Conservation (phyloP, 164 flowering plant species). For the Sedum album region DNA sequence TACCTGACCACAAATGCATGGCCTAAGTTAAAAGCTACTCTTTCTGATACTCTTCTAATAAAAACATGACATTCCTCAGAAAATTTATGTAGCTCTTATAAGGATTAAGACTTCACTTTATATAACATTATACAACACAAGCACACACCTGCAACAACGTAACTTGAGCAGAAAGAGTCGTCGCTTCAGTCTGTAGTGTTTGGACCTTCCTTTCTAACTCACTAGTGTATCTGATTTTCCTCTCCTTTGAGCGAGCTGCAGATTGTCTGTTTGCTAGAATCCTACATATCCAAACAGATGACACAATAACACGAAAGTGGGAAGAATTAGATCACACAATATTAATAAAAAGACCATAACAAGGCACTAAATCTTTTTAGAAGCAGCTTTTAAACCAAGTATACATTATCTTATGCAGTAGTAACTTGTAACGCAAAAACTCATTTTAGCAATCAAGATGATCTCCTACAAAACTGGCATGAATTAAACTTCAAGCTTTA, state of each 20-base stretch:
- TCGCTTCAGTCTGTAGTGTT: constrained; percentile 77
- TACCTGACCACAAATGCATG: background rate
- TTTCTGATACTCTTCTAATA: background rate
- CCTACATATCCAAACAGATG: constrained; percentile 24
- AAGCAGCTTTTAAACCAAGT: background rate
- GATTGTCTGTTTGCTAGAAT: constrained; percentile 94
- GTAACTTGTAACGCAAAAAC: background rate
- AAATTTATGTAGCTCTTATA: background rate
- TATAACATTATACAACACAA: background rate
- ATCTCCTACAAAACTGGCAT: background rate
- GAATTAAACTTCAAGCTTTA: background rate
- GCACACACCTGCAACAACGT: constrained; percentile 72
- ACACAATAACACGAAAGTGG: background rate
- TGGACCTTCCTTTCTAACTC: constrained; percentile 87
- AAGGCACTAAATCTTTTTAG: too few relatives aligned
- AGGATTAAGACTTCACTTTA: background rate
- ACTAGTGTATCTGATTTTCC: constrained; percentile 66
- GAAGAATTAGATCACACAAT: background rate
- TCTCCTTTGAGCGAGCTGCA: constrained; percentile 91
- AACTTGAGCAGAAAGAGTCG: constrained; percentile 73
- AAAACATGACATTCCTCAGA: background rate
- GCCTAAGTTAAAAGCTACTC: background rate
- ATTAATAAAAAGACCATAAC: too few relatives aligned
- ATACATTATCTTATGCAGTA: background rate
- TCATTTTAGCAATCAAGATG: background rate